Conservation (phyloP, 768 basidiomycete genomes). For the Dictyophora rubrovolvata region DNA sequence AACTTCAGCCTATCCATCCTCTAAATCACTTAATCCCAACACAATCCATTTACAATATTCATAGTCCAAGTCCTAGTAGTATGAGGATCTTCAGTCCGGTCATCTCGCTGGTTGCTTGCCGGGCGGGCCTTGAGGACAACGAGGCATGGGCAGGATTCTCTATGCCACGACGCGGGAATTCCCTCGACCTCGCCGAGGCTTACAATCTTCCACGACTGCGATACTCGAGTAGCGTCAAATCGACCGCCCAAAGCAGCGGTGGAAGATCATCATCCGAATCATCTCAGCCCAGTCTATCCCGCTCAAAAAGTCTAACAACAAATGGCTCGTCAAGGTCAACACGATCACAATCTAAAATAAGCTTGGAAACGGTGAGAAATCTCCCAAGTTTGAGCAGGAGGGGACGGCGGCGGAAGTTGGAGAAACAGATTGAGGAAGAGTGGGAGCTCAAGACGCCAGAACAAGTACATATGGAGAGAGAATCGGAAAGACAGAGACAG, state of each 20-base stretch:
- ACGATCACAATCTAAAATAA: neutral
- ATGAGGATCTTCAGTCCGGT: neutral
- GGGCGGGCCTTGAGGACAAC: neutral
- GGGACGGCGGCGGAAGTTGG: neutral
- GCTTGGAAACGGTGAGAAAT: neutral
- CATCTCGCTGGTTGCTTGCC: neutral
- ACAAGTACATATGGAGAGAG: neutral
- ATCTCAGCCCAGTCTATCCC: neutral
- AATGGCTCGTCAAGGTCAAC: neutral
- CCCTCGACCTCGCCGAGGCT: neutral
- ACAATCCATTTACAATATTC: no score
- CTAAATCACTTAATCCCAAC: no score
- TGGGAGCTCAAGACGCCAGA: neutral
- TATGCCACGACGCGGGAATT: neutral
- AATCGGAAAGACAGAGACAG: neutral
- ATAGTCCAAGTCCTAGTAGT: no score
- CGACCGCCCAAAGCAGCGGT: neutral
- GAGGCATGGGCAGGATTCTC: neutral
- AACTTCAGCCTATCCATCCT: no score
- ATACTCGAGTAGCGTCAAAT: neutral
- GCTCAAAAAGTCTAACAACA: neutral
- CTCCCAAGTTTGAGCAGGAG: neutral
- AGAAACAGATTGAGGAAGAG: neutral
- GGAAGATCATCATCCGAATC: neutral
- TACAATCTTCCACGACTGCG: neutral